A percentile compares a stretch with the other conserved stretches of the same genome.
These are phyloP conservation scores for Glaciozyma martinii DNA, from an alignment of 768 basidiomycete genomes.

Conservation along the genomic window DNA sequence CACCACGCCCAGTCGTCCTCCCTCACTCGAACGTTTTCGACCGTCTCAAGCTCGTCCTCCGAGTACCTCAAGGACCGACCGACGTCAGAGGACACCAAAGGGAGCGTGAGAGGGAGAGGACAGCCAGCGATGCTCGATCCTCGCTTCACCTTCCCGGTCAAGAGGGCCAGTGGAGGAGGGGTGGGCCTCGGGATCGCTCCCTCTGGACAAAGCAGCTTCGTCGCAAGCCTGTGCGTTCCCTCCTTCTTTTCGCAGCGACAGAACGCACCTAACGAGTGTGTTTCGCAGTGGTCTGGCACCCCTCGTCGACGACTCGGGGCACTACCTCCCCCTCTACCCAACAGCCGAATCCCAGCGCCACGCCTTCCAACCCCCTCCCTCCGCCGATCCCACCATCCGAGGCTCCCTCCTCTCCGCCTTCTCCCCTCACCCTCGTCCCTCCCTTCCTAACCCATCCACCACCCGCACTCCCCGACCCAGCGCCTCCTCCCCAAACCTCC, in stretches of 20 bases:
- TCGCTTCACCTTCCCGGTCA: background rate
- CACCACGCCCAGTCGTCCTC: background rate
- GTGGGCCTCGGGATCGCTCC: background rate
- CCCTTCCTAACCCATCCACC: background rate
- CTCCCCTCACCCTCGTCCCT: background rate
- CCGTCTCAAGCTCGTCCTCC: background rate
- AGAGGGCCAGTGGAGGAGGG: background rate
- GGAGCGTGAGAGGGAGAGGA: background rate
- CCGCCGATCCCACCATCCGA: background rate
- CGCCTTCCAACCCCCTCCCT: background rate
- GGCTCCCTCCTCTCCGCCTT: background rate
- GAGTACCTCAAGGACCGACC: background rate
- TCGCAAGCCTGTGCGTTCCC: background rate
- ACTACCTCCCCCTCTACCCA: background rate
- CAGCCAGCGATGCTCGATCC: background rate
- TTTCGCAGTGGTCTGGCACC: constrained; percentile 1
- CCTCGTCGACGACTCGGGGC: background rate
- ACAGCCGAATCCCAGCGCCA: background rate
- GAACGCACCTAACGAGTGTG: background rate
- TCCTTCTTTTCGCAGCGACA: background rate
- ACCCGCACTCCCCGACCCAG: background rate
- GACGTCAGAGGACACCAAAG: background rate
- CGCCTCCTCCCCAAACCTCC: background rate
- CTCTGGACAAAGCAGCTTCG: background rate
- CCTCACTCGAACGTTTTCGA: background rate